Base-by-base conservation (phyloP, 1,139 yeast species). In the Kluyveromyces sp. region DNA sequence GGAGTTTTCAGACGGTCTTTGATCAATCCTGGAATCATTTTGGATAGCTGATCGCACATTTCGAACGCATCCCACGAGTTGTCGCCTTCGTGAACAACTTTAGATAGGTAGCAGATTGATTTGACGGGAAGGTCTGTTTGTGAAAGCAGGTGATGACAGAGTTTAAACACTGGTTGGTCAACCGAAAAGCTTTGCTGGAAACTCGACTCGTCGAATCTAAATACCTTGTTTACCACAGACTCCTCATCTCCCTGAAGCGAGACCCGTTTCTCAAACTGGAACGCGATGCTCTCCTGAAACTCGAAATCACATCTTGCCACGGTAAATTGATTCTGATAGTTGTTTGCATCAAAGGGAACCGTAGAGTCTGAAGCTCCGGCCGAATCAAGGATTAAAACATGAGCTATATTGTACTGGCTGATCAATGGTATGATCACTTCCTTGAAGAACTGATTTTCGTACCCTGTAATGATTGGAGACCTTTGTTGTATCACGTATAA, bases 41-140 rank as follows among this genome's bases (percentile, higher is more conserved):
- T 58, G 13, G 73, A 33, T 59, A 61, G 29, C 58, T 58, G 28
- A 59, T 60, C 33, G 70, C 86, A 83, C 49, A 84, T 66, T 11
- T 64, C 56, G 44, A 70, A 71, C 0, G 94, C 94, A 60, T 88
- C 96, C 20, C 66, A 62, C 39, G 81, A 75, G 60, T 89, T 89
- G 62, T 88, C 96, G 26, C 97, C 96, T 61, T 89, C 96, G 58
- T 85, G 87, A 2, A 82, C 94, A 58, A 72, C 80, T 16, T 77
- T 69, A 16, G 57, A 54, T 17, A 55, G 45, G 39, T 61, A 62
- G 17, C 45, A 50, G 19, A 61, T 54, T 19, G 41, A 40, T 18
- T 46, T 46, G 25, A 59, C 38, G 11, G 22, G n/a, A 1, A 38
- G 16, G 9, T 35, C 33, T 6, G 49, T 36, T 11, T 50, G 45